Evolutionary conservation across 2,329 filamentous ascomycete genomes (phyloP), one percentile per base, ranked within the genome.

Genomic region (Didymella exigua): DNA sequence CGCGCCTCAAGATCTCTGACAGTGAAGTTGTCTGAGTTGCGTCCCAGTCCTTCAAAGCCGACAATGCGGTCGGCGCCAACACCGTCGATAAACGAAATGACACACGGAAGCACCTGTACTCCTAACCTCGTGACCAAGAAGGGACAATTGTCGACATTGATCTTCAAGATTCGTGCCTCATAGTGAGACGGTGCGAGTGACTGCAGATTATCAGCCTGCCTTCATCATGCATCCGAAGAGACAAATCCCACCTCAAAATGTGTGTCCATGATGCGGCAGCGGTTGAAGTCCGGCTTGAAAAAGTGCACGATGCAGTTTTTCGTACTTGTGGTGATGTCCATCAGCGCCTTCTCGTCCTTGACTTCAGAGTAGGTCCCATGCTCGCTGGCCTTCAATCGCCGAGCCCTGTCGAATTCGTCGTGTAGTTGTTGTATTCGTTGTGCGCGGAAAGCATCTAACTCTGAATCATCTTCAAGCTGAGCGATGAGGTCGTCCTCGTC

Each of bases 221-320:
- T 42, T 10, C n/a, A 19, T 23, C n/a, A 26, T 46, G 44, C 30
- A 41, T 33, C 23, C 5, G 38, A 18, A 14, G 14, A 21, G 19
- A 43, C 14, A 43, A 21, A 19, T 62, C 67, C 59, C 50, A 79
- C 73, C 43, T 80, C 76, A 10, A 87, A 76, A 68, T 84, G 83
- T 43, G 76, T 76, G 67, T 87, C 85, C 85, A 88, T 88, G 49
- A 84, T 80, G 10, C 76, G 74, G 71, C 85, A 88, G 49, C 85
- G 81, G 18, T 81, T 78, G 71, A 88, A 88, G 65, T 87, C 85
- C 2, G 84, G 79, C 66, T 87, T 86, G 69, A 82, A 84, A 70
- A 88, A 88, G 68, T 88, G 85, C 21, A 87, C 81, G 1, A 87
- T 77, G 62, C 82, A 86, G 23, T 81, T 74, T 56, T 83, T 79